phyloP scores from a whole-genome alignment of 768 basidiomycete species.

The Calocera viscosa region DNA sequence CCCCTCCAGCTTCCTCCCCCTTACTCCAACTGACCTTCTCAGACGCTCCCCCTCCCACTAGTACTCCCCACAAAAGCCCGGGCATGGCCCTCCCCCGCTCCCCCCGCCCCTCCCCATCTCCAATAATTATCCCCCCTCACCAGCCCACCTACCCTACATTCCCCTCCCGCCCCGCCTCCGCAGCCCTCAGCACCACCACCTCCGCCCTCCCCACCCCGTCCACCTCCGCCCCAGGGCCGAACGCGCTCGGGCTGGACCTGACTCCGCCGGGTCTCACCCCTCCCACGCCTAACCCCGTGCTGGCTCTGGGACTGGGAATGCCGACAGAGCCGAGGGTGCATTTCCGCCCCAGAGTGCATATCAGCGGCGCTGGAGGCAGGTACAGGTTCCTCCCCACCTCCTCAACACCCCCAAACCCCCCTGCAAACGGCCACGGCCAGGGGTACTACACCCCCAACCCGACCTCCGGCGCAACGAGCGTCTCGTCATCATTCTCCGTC shows the following conservation, averaged over 20 bases:
- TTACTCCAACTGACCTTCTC: background rate
- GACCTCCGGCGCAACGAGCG: background rate
- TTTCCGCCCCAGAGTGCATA: slow-evolving; percentile 1
- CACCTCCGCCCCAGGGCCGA: background rate
- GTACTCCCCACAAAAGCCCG: background rate
- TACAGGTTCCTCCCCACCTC: background rate
- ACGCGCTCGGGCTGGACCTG: background rate
- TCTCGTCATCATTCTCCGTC: background rate
- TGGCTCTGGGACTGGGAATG: background rate
- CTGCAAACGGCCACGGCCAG: background rate
- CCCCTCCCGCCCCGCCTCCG: background rate
- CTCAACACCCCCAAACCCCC: background rate
- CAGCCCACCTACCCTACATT: background rate
- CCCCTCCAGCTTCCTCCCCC: too few species aligned
- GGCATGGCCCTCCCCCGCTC: background rate
- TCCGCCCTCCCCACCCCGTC: background rate
- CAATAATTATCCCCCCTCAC: background rate
- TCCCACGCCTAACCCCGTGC: background rate
- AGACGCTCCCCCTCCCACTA: background rate
- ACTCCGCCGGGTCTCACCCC: background rate
- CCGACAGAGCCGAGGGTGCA: background rate
- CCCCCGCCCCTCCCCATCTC: background rate
- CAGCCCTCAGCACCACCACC: background rate
- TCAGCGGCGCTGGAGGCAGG: background rate
- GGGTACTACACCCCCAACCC: background rate